Base-by-base conservation (phyloP, 441 rosid genomes). In the Rhodomyrtus psidioides region DNA sequence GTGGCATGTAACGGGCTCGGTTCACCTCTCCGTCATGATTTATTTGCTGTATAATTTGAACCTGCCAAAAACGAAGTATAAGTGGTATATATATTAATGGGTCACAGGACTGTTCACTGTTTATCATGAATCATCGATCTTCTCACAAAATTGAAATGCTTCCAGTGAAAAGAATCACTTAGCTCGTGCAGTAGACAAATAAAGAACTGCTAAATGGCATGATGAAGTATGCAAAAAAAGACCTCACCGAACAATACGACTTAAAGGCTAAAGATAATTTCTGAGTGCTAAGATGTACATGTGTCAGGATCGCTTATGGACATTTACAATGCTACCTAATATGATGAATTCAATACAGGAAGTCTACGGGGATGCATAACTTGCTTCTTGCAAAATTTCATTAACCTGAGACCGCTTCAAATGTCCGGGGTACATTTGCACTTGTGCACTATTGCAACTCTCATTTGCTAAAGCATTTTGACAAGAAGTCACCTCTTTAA, bases 1-100 rank as follows among this genome's bases (percentile, higher is more conserved):
- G 99, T 5, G 99, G 98, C 99, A 96, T 97, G 85, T 95, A 97
- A n/a, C 99, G 98, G 83, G 99, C 99, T 85, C 99, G 89, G 30
- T 96, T 97, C 42, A 97, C 99, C 90, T 97, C 99, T 39, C 99
- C 99, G 15, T 97, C 99, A 84, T 95, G 99, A 87, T 94, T 94
- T 44, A 97, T 97, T 87, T 95, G 98, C 92, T 97, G 99, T 86
- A 94, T 96, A 84, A 97, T 93, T 92, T 97, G 99, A 34, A 96
- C 98, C 98, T 95, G 84, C 84, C 57, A 79, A 21, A 46, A 76
- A 17, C 86, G 54, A 46, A 56, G 13, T 57, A 42, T 23, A 30
- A 24, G 55, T 59, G 30, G 14, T 70, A 17, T 17, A 30, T 30
- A 30, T 30, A 70, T 3, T 21, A 39, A 70, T 46, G 23, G 7